phyloP scores from a whole-genome alignment of 176 grass and related monocot species.

The Carex scoparia region DNA sequence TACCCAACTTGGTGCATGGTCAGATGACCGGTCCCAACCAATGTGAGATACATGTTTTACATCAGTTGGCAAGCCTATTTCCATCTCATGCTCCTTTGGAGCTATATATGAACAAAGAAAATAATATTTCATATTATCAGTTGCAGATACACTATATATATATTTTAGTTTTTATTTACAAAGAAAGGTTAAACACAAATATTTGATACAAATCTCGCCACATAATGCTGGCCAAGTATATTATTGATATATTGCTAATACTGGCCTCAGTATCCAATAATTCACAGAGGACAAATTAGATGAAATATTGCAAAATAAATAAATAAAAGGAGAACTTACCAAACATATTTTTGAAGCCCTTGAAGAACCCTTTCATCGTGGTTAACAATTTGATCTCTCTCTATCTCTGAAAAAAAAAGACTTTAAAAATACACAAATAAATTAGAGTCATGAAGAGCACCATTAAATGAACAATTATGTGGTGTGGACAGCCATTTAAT shows the following conservation, averaged over 20 bases:
- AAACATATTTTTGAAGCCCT: conserved; percentile 32
- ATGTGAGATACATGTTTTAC: conserved; percentile 32
- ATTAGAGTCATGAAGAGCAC: not conserved
- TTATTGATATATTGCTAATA: not conserved
- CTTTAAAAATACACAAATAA: not conserved
- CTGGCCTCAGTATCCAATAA: not conserved
- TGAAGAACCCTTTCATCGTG: conserved; percentile 26
- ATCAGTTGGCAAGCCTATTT: conserved; percentile 18
- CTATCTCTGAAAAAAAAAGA: not conserved
- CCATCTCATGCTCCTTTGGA: conserved; percentile 23
- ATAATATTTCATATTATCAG: not conserved
- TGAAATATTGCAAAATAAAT: not conserved
- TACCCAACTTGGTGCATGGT: conserved; percentile 27
- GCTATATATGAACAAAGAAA: conserved; percentile 12
- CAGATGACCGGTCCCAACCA: conserved; percentile 15
- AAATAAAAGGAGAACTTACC: not conserved
- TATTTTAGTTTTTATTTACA: not conserved
- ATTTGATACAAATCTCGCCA: no score
- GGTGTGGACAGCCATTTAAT: not conserved
- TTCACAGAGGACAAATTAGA: not conserved
- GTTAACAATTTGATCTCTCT: not conserved
- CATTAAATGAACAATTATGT: conserved; percentile 9
- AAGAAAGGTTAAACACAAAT: not conserved
- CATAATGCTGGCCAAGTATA: not conserved
- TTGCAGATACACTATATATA: not conserved